Percentiles rank a stretch among this genome's conserved stretches.
Evolutionary conservation across 108 stramenopile species (phyloP).

Genomic region (Parietichytrium sp.): DNA sequence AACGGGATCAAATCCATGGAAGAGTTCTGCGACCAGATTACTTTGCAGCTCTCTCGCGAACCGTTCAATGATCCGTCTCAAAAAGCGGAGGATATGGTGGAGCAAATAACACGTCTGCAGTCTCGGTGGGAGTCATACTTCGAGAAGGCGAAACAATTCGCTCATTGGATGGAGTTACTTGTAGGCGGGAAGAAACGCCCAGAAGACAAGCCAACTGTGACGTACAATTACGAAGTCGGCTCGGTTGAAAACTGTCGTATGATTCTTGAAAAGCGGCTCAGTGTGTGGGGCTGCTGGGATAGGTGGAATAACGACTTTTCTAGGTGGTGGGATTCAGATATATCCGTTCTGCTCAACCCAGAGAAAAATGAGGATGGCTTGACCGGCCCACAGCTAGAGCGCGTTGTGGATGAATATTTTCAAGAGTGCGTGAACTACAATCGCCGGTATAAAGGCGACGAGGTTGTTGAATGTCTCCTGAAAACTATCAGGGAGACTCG

Average conservation of each 20-base stretch:
- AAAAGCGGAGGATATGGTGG: neutral
- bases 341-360: neutral
- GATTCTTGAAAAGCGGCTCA: neutral
- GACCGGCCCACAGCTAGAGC: slow-evolving; percentile 36
- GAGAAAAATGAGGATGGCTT: neutral
- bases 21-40: slow-evolving; percentile 37
- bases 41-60: slow-evolving; percentile 31
- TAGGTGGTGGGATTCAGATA: slow-evolving; percentile 21
- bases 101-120: neutral
- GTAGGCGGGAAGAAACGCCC: neutral
- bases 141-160: slow-evolving; percentile 8
- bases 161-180: slow-evolving; percentile 13
- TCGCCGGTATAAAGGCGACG: slow-evolving; percentile 20
- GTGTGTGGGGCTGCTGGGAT: slow-evolving; percentile 9
- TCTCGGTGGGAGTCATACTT: neutral
- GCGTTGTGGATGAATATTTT: slow-evolving; percentile 16
- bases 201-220: slow-evolving; percentile 11
- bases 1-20: slow-evolving; percentile 16
- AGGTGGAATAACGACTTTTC: neutral
- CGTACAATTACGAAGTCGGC: slow-evolving; percentile 20
- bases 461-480: slow-evolving; percentile 3
- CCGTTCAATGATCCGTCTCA: slow-evolving; percentile 23
- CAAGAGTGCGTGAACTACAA: slow-evolving; percentile 8
- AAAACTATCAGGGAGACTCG: neutral
- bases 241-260: slow-evolving; percentile 28